Evolutionary conservation across 441 rosid genomes (phyloP).

Genomic region (Rhodomyrtus psidioides): DNA sequence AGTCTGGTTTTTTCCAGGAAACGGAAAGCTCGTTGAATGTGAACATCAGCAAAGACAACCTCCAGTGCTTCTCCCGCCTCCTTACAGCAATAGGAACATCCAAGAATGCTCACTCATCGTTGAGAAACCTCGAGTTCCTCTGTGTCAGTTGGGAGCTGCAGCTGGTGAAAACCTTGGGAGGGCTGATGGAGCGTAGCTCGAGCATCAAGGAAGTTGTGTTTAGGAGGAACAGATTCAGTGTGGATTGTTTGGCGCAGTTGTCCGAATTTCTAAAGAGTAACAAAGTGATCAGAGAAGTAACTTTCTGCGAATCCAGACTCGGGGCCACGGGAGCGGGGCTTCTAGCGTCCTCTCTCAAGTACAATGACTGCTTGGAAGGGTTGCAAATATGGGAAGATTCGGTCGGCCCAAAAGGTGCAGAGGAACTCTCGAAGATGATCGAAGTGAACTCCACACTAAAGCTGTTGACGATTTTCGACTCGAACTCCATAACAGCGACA

Average conservation of each 20-base stretch:
- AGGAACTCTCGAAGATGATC: slow-evolving; percentile 92
- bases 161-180: slow-evolving; percentile 39
- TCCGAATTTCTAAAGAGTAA: slow-evolving; percentile 50
- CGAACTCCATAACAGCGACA: slow-evolving; percentile 53
- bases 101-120: slow-evolving; percentile 26
- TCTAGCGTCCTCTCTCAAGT: slow-evolving; percentile 55
- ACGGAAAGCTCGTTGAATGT: slow-evolving; percentile 60
- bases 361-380: slow-evolving; percentile 71
- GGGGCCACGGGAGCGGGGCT: slow-evolving; percentile 56
- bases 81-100: slow-evolving; percentile 43
- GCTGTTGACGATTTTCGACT: slow-evolving; percentile 68
- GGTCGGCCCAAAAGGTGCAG: slow-evolving; percentile 81
- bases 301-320: slow-evolving; percentile 49
- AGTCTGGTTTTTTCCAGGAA: slow-evolving; percentile 52
- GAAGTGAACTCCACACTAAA: slow-evolving; percentile 75
- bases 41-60: slow-evolving; percentile 36
- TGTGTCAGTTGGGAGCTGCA: slow-evolving; percentile 56
- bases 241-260: slow-evolving; percentile 48
- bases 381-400: slow-evolving; percentile 95
- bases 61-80: slow-evolving; percentile 40
- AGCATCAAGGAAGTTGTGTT: slow-evolving; percentile 60
- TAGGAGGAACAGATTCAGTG: slow-evolving; percentile 38
- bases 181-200: slow-evolving; percentile 46
- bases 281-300: slow-evolving; percentile 47
- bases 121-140: slow-evolving; percentile 61